Percentiles rank a stretch among this genome's conserved stretches.
These are phyloP conservation scores for Abrus precatorius DNA, from an alignment of 306 rosid species.

Conservation along the genomic window DNA sequence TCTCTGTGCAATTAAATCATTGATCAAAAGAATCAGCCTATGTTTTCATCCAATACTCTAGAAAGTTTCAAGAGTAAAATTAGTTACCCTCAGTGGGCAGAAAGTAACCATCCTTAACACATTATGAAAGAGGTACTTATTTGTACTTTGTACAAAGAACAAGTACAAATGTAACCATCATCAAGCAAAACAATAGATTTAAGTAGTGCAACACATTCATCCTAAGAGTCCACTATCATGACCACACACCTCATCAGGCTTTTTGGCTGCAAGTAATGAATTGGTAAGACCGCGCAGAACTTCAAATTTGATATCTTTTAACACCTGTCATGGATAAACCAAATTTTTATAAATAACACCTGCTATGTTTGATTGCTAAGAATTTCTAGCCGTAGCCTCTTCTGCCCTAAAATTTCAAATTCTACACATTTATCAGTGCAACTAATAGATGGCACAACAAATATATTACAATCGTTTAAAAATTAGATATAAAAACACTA, in stretches of 20 bases:
- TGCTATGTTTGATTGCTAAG: slow-evolving; percentile 6
- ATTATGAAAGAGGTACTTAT: neutral
- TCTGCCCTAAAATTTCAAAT: slow-evolving; percentile 24
- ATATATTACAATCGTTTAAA: neutral
- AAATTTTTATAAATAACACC: slow-evolving; percentile 36
- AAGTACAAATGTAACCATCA: slow-evolving; percentile 8
- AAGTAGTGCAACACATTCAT: slow-evolving; percentile 12
- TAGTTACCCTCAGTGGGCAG: neutral
- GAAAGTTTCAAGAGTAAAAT: slow-evolving; percentile 22
- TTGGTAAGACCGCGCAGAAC: slow-evolving; percentile 85
- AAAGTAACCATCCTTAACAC: neutral
- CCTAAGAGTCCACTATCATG: slow-evolving; percentile 38
- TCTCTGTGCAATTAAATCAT: neutral
- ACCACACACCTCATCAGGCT: slow-evolving; percentile 85
- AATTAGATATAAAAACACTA: neutral
- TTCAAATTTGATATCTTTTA: slow-evolving; percentile 77
- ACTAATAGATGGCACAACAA: slow-evolving; percentile 16
- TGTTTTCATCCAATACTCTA: neutral
- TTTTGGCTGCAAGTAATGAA: slow-evolving; percentile 87
- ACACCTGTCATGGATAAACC: slow-evolving; percentile 65
- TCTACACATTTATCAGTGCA: slow-evolving; percentile 36
- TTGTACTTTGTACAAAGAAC: slow-evolving; percentile 9
- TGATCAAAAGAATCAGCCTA: slow-evolving; percentile 4
- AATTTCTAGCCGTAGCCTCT: neutral
- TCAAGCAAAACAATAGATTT: slow-evolving; percentile 29